phyloP scores from a whole-genome alignment of 2,329 filamentous ascomycete genomes.

The Penicillium digitatum region DNA sequence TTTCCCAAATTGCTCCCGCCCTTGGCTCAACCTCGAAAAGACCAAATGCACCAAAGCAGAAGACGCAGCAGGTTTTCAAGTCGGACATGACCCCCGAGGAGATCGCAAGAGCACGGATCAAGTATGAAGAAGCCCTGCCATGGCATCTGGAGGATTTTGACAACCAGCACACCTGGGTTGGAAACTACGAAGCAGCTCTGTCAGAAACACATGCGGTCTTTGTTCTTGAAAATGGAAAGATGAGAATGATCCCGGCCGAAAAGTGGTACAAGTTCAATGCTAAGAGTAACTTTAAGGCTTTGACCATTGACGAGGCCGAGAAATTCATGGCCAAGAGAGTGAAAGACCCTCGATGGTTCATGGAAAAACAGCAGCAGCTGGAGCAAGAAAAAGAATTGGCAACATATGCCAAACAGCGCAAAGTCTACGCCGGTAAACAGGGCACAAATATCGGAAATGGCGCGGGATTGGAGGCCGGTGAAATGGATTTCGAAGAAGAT shows the following conservation, averaged over 20 bases:
- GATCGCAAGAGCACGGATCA: constrained; percentile 59
- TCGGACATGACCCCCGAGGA: constrained; percentile 73
- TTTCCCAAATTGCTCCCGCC: constrained; percentile 89
- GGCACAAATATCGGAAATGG: constrained; percentile 41
- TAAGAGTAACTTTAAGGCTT: constrained; percentile 62
- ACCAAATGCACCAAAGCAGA: constrained; percentile 65
- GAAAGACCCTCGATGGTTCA: constrained; percentile 74
- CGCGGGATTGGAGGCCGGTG: constrained; percentile 57
- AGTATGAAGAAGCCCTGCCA: constrained; percentile 91
- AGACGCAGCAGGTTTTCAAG: constrained; percentile 79
- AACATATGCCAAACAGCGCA: constrained; percentile 48
- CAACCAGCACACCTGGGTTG: constrained; percentile 90
- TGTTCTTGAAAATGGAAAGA: constrained; percentile 66
- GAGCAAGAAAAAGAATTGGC: constrained; percentile 58
- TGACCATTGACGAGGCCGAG: constrained; percentile 81
- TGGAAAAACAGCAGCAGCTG: constrained; percentile 56
- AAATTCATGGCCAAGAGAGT: constrained; percentile 74
- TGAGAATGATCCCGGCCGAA: constrained; percentile 85
- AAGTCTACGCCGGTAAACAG: constrained; percentile 45
- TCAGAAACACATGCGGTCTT: constrained; percentile 78
- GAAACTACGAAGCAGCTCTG: constrained; percentile 81
- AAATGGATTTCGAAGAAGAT: constrained; percentile 66
- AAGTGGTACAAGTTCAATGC: constrained; percentile 76
- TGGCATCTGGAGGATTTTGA: constrained; percentile 98
- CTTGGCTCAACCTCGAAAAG: constrained; percentile 66